Percentiles rank a stretch among this genome's conserved stretches.
Evolutionary conservation across 495 filamentous ascomycete species (phyloP).

Genomic region (Penicillium fimorum): DNA sequence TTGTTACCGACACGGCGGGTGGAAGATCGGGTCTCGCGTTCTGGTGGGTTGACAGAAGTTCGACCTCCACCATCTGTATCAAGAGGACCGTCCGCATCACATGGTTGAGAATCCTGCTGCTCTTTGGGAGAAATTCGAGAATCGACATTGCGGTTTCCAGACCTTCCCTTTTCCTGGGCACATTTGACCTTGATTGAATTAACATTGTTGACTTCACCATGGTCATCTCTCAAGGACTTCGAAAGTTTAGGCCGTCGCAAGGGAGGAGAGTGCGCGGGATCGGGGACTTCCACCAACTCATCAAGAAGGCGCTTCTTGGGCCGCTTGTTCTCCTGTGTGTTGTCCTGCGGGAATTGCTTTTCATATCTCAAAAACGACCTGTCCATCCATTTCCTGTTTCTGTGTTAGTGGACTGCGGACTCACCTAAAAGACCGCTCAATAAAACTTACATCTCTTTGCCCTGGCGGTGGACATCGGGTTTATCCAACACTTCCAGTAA

Average conservation of each 20-base stretch:
- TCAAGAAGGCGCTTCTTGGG: conserved; percentile 15
- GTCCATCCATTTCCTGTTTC: conserved; percentile 36
- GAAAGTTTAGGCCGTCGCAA: not conserved
- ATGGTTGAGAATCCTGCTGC: not conserved
- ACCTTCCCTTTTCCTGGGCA: not conserved
- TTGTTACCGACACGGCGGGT: conserved; percentile 19
- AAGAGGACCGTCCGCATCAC: not conserved
- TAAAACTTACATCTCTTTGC: conserved; percentile 25
- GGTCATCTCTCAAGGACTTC: not conserved
- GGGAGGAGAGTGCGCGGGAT: not conserved
- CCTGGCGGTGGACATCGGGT: conserved; percentile 10
- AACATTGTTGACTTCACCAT: not conserved
- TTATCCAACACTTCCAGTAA: conserved; percentile 21
- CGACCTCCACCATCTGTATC: conserved; percentile 22
- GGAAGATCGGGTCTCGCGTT: conserved; percentile 35
- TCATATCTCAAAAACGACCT: conserved; percentile 32
- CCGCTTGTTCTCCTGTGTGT: conserved; percentile 10
- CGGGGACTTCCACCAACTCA: not conserved
- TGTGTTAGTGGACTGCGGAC: conserved; percentile 10
- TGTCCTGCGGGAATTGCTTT: conserved; percentile 7
- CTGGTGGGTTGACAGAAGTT: not conserved
- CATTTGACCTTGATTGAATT: not conserved
- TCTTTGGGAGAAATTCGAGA: conserved; percentile 2
- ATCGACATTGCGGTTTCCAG: conserved; percentile 3
- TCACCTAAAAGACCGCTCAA: not conserved